phyloP scores from a whole-genome alignment of 2,329 filamentous ascomycete species.

The Alternaria sp. region DNA sequence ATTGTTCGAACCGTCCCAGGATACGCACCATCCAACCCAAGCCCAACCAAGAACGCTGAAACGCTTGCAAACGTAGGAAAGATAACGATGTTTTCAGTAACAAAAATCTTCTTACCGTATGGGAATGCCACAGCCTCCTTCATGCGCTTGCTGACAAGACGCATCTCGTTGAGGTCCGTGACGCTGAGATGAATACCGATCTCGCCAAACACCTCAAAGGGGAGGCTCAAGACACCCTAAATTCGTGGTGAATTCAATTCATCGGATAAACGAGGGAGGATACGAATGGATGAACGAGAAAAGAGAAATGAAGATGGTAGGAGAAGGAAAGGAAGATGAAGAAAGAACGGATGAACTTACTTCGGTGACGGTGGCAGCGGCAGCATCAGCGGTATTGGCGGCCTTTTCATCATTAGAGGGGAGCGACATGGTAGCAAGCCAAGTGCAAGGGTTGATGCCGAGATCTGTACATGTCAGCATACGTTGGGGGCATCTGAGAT shows the following conservation, averaged over 20 bases:
- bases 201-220: not conserved
- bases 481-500: not conserved
- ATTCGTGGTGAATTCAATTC: not conserved
- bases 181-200: not conserved
- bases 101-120: conserved; percentile 1
- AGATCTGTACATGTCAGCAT: not conserved
- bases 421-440: not conserved
- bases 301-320: not conserved
- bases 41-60: conserved; percentile 1
- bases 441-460: not conserved
- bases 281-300: not conserved
- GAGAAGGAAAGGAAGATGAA: not conserved
- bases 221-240: not conserved
- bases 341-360: not conserved
- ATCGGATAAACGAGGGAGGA: not conserved
- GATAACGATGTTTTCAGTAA: not conserved
- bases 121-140: not conserved
- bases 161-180: not conserved
- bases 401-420: not conserved
- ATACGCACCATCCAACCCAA: not conserved
- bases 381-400: not conserved
- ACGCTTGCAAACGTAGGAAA: conserved; percentile 7
- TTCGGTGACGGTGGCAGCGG: not conserved
- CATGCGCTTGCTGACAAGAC: not conserved
- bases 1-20: conserved; percentile 1